Conservation (phyloP, 352 stramenopile genomes). For the Phytophthora brassicae region DNA sequence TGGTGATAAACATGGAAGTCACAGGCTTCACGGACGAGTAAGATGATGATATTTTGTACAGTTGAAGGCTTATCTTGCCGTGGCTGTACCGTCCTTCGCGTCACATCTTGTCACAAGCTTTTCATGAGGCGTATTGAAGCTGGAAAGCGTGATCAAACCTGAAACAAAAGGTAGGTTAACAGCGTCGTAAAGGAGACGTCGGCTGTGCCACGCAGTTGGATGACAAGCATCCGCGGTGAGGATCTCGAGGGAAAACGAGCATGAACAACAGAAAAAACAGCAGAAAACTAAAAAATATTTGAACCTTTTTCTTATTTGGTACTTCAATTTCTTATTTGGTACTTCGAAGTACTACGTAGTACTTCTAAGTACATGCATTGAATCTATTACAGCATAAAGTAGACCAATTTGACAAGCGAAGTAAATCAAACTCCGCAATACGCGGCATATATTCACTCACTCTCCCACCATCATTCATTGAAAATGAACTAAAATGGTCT, state of each 20-base stretch:
- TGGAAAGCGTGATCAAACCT: constrained; percentile 25
- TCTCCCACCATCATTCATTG: constrained; percentile 17
- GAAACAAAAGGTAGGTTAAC: constrained; percentile 27
- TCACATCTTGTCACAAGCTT: constrained; percentile 15
- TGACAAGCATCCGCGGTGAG: constrained; percentile 15
- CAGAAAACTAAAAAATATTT: constrained; percentile 29
- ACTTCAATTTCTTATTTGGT: too few relatives aligned
- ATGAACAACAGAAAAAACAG: constrained; percentile 20
- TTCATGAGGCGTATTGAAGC: constrained; percentile 14
- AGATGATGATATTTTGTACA: constrained; percentile 45
- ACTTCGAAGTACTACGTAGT: too few relatives aligned
- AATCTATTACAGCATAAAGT: neutral
- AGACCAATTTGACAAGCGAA: neutral
- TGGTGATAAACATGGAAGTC: constrained; percentile 96
- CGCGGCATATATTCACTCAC: constrained; percentile 24
- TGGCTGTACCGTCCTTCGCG: constrained; percentile 24
- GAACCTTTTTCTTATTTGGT: too few relatives aligned
- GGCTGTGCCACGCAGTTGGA: constrained; percentile 21
- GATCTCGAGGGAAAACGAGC: constrained; percentile 28
- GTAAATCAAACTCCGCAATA: constrained; percentile 15
- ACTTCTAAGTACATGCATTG: too few relatives aligned
- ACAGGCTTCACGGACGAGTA: constrained; percentile 92
- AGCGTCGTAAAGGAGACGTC: constrained; percentile 23
- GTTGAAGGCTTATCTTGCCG: constrained; percentile 27
- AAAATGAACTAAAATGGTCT: constrained; percentile 27